Conservation (phyloP, 768 basidiomycete species). For the Russula olivacea region DNA sequence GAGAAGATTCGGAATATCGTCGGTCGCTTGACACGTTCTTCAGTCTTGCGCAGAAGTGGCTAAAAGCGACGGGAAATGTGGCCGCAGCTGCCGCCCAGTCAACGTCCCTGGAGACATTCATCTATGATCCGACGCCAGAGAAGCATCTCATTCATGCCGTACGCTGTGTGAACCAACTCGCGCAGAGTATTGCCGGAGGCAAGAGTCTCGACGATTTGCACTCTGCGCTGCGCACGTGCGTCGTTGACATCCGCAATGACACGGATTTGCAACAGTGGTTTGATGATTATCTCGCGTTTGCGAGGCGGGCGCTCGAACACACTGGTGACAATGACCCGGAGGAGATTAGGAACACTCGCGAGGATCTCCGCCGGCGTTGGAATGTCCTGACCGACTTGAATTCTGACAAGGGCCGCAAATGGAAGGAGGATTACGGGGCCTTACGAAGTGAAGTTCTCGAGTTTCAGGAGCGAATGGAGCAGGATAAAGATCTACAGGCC, state of each 20-base stretch:
- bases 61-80: conserved; percentile 46
- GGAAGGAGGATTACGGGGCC: conserved; percentile 44
- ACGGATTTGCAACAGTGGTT: conserved; percentile 48
- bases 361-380: conserved; percentile 49
- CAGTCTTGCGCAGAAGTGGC: conserved; percentile 49
- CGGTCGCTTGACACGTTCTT: conserved; percentile 54
- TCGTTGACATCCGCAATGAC: conserved; percentile 49
- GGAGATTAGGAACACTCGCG: conserved; percentile 36
- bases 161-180: conserved; percentile 33
- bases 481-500: conserved; percentile 46
- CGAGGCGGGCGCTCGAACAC: conserved; percentile 43
- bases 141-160: conserved; percentile 55
- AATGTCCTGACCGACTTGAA: conserved; percentile 41
- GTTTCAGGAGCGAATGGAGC: conserved; percentile 42
- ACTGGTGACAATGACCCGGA: conserved; percentile 50
- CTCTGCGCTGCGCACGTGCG: conserved; percentile 38
- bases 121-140: conserved; percentile 57
- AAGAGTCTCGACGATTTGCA: conserved; percentile 48
- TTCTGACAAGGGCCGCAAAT: conserved; percentile 40
- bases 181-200: conserved; percentile 49
- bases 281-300: conserved; percentile 45
- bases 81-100: conserved; percentile 40
- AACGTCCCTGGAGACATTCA: conserved; percentile 48
- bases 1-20: conserved; percentile 54
- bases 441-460: conserved; percentile 42